These are phyloP conservation scores for Nadsonia commutata DNA, from an alignment of 1,139 yeast genomes.

Conservation along the genomic window DNA sequence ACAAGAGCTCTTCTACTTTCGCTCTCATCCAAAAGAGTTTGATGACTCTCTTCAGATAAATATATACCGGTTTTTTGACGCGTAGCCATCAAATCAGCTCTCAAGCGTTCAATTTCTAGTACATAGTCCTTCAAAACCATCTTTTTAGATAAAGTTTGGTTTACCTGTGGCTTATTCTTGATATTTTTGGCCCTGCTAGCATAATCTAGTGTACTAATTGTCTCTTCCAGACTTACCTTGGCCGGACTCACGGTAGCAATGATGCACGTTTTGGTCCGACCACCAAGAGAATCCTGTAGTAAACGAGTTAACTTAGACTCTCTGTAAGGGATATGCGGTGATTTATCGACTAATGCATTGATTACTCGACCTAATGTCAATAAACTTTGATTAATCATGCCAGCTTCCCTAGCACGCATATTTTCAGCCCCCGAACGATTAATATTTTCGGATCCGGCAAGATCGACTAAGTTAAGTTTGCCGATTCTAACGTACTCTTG, in stretches of 20 bases:
- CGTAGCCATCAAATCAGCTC: constrained; percentile 48
- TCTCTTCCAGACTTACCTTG: constrained; percentile 56
- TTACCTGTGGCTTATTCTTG: constrained; percentile 57
- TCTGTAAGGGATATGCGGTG: constrained; percentile 66
- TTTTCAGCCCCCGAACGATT: constrained; percentile 65
- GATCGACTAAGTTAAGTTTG: constrained; percentile 66
- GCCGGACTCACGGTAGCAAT: constrained; percentile 81
- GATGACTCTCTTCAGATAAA: constrained; percentile 37
- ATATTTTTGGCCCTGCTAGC: constrained; percentile 69
- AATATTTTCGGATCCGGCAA: constrained; percentile 82
- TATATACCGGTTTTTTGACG: constrained; percentile 54
- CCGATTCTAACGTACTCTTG: constrained; percentile 28
- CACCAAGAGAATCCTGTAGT: constrained; percentile 73
- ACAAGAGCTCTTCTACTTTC: constrained; percentile 28
- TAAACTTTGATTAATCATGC: constrained; percentile 71
- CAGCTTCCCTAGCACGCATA: constrained; percentile 76
- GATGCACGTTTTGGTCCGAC: constrained; percentile 63
- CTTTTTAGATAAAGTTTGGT: constrained; percentile 37
- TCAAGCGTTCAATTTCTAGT: constrained; percentile 40
- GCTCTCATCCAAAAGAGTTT: constrained; percentile 26
- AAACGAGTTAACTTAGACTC: constrained; percentile 72
- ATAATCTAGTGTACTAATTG: constrained; percentile 69
- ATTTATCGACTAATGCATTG: constrained; percentile 47
- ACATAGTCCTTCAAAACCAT: constrained; percentile 35
- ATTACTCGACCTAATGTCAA: constrained; percentile 77